These are phyloP conservation scores for Suillus paluster DNA, from an alignment of 768 basidiomycete genomes.

Conservation along the genomic window DNA sequence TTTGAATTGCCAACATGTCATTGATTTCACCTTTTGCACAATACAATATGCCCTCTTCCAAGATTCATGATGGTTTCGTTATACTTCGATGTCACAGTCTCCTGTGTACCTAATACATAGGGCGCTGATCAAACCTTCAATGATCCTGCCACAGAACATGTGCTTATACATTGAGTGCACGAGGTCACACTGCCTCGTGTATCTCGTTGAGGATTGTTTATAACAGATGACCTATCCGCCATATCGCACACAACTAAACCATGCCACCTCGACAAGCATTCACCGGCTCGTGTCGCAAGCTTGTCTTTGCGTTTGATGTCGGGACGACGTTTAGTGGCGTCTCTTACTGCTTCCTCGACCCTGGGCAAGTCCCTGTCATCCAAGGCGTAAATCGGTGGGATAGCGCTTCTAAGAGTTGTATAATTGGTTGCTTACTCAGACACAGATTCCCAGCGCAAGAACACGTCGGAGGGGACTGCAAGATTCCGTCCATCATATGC, in stretches of 20 bases:
- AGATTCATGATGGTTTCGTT: not conserved
- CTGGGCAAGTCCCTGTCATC: conserved; percentile 31
- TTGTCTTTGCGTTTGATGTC: conserved; percentile 56
- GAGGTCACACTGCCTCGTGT: conserved; percentile 4
- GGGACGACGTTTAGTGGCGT: conserved; percentile 58
- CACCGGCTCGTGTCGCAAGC: conserved; percentile 43
- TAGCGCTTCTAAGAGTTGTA: not conserved
- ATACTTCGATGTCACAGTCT: not conserved
- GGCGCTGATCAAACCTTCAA: conserved; percentile 1
- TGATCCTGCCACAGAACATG: conserved; percentile 1
- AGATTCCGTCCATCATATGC: conserved; percentile 54
- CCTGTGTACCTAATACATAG: not conserved
- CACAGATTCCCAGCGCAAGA: conserved; percentile 52
- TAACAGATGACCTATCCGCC: not conserved
- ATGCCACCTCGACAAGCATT: conserved; percentile 42
- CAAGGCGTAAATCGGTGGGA: conserved; percentile 27
- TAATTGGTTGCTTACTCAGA: conserved; percentile 13
- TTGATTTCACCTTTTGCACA: conserved; percentile 2
- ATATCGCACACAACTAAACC: conserved; percentile 1
- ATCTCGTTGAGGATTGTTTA: not conserved
- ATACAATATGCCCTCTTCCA: not conserved
- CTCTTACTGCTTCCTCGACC: conserved; percentile 43
- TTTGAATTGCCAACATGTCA: not conserved
- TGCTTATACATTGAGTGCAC: not conserved
- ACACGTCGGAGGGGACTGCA: conserved; percentile 49